A percentile compares a stretch with the other conserved stretches of the same genome.
These are phyloP conservation scores for Suillus ampliporus DNA, from an alignment of 768 basidiomycete genomes.

Conservation along the genomic window DNA sequence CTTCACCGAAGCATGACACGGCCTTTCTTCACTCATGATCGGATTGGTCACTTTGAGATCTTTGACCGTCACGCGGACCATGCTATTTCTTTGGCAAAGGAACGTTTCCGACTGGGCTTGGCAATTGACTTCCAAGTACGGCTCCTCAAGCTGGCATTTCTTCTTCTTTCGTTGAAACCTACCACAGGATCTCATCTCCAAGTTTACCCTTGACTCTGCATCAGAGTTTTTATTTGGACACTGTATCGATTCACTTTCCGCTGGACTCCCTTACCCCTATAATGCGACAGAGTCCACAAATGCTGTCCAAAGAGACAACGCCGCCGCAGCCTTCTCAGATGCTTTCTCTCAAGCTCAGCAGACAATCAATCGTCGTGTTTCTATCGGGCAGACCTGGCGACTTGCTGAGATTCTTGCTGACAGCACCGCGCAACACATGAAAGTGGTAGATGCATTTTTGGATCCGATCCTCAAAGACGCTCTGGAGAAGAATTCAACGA, in stretches of 20 bases:
- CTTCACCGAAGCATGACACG: constrained; percentile 71
- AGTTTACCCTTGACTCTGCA: constrained; percentile 59
- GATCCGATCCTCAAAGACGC: constrained; percentile 46
- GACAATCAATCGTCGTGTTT: constrained; percentile 31
- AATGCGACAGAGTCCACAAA: constrained; percentile 18
- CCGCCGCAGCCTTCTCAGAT: constrained; percentile 32
- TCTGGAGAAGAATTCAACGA: constrained; percentile 29
- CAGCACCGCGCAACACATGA: constrained; percentile 39
- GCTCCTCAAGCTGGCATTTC: neutral
- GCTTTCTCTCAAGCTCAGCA: constrained; percentile 42
- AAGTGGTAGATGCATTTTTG: constrained; percentile 43
- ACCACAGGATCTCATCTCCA: constrained; percentile 47
- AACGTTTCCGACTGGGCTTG: constrained; percentile 49
- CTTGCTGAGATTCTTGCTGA: constrained; percentile 43
- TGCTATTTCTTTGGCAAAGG: constrained; percentile 50
- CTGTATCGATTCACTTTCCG: constrained; percentile 45
- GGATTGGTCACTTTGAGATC: constrained; percentile 65
- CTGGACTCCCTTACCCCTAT: constrained; percentile 44
- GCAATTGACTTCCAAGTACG: constrained; percentile 71
- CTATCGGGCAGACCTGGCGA: constrained; percentile 44
- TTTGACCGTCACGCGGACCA: constrained; percentile 59
- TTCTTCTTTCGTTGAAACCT: neutral
- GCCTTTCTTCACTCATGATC: constrained; percentile 70
- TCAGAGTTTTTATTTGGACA: constrained; percentile 58
- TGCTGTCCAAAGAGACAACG: constrained; percentile 17